Percentiles rank a stretch among this genome's conserved stretches.
phyloP scores from a whole-genome alignment of 305 asterid genomes.

The Solanum hybrid region DNA sequence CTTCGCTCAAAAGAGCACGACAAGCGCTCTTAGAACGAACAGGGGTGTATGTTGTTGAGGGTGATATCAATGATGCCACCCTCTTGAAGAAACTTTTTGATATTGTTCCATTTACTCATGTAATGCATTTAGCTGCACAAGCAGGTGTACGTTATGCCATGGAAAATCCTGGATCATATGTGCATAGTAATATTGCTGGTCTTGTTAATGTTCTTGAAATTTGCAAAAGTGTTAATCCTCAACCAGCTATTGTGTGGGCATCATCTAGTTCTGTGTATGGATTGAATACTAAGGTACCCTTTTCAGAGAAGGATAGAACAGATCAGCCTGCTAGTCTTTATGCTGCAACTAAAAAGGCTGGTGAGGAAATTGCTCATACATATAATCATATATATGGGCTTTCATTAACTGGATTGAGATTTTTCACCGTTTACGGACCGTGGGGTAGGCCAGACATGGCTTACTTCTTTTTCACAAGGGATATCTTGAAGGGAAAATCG shows the following conservation, averaged over 20 bases:
- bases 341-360: constrained; percentile 92
- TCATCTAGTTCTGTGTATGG: constrained; percentile 93
- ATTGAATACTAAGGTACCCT: constrained; percentile 75
- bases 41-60: constrained; percentile 82
- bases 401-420: constrained; percentile 78
- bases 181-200: constrained; percentile 88
- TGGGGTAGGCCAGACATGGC: constrained; percentile 99
- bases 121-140: constrained; percentile 95
- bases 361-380: constrained; percentile 87
- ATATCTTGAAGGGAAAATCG: constrained; percentile 78
- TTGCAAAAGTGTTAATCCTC: constrained; percentile 73
- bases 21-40: constrained; percentile 60
- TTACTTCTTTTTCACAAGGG: constrained; percentile 77
- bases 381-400: constrained; percentile 85
- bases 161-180: constrained; percentile 91
- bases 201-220: constrained; percentile 71
- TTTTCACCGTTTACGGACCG: constrained; percentile 89
- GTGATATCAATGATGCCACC: constrained; percentile 67
- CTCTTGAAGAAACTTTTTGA: constrained; percentile 64
- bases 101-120: constrained; percentile 72
- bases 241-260: constrained; percentile 95
- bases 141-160: constrained; percentile 90
- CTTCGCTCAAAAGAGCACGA: constrained; percentile 64
- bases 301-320: constrained; percentile 74
- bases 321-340: constrained; percentile 91